Evolutionary conservation across 2,329 filamentous ascomycete species (phyloP), one percentile per base, ranked within the genome.

Genomic region (Tolypocladium nubicola): DNA sequence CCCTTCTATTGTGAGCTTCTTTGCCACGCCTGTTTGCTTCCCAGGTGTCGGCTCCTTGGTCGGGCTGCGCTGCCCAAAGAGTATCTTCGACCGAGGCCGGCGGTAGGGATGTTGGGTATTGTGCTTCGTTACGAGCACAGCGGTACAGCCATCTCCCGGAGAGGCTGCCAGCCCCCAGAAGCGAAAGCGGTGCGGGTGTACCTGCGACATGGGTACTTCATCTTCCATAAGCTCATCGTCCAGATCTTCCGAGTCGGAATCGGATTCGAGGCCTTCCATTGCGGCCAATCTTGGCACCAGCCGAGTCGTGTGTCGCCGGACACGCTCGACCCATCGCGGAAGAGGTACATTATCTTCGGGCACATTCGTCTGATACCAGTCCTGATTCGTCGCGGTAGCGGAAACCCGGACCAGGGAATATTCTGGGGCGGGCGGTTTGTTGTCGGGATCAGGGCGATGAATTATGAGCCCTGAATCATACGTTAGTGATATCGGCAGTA

Each of bases 331-430:
- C 81, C 81, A 84, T 55, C 75, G 75, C 13, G 68, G 71, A 0
- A 70, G 60, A 8, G 62, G 57, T 4, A 65, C 49, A 4, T 61
- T 57, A 2, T 64, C 59, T 14, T 65, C 61, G 1, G 72, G 66
- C 1, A 75, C 63, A 60, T 80, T 83, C 19, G 76, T 79, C 58
- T 83, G 75, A 59, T 76, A 80, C 81, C 81, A 84, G 61, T 76
- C 73, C 16, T 70, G 64, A 60, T 79, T 82, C 2, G 71, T 74
- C 4, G 74, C 68, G 0, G 79, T 82, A 10, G 77, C 81, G 0
- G 80, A 80, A 39, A 79, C 69, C 21, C 82, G 77, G 37, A 79
- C 73, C 11, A 82, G 71, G 0, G 80, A 79, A 64, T 82, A 84
- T 7, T 73, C 66, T 0, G 81, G 79, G 0, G 69, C 68, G 0